Base-by-base conservation (phyloP, 1,139 yeast species). In the Lodderomyces beijingensis region DNA sequence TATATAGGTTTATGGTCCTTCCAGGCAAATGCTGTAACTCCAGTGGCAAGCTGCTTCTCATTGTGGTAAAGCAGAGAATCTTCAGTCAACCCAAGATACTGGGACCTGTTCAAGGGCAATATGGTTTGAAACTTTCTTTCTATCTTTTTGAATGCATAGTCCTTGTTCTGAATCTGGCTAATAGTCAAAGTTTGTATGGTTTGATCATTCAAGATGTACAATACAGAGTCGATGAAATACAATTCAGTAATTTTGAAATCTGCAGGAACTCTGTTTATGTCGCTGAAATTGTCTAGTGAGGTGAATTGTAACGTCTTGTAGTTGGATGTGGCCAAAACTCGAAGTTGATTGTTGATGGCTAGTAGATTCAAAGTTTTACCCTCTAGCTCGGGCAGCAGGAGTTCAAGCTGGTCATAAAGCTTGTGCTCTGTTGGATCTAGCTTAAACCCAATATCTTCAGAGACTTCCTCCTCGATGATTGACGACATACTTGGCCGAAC, bases 381-480 rank as follows among this genome's bases (percentile, higher is more conserved):
- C 1, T 46, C 44, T 7, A 39, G 34, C 1, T 36, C 34, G 5
- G 22, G 20, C 16, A 4, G 13, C 3, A 15, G 14, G 28, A 61
- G 47, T 25, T 58, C 63, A 9, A 66, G 37, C 4, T 55, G 48
- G 4, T 40, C 32, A 4, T 39, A 28, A 32, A 65, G 62, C 4
- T 63, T 39, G 9, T 40, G 37, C 12, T 49, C 50, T 3, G 39
- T 43, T 3, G 54, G 48, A 28, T 51, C 46, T 13, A 59, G 45
- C 34, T 56, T 55, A 51, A 64, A 67, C 18, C 71, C 72, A 34
- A 64, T 53, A 43, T 59, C 62, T 43, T 67, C 71, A 2, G 71
- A 54, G 7, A 53, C 42, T 12, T 45, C 34, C 46, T 62, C 67
- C 20, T 48, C 54, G 14, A 55, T 36, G 4, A 14, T 13, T 5